A percentile compares a stretch with the other conserved stretches of the same genome.
These are phyloP conservation scores for Neurospora hispaniola DNA, from an alignment of 495 filamentous ascomycete species.

Conservation along the genomic window DNA sequence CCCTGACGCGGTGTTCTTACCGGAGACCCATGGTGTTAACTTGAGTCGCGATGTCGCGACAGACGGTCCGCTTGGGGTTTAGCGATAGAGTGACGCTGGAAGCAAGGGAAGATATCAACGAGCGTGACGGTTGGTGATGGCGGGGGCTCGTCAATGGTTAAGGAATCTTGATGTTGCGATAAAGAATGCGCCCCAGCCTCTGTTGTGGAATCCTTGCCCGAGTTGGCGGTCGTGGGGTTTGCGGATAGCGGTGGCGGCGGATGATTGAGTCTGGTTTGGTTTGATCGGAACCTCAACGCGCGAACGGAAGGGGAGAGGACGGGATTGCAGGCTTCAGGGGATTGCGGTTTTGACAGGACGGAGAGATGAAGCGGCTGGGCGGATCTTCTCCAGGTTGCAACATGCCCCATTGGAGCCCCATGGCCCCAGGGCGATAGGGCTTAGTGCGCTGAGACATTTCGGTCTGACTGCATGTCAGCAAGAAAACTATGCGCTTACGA, in stretches of 20 bases:
- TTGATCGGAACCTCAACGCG: conserved; percentile 6
- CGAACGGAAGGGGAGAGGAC: conserved; percentile 14
- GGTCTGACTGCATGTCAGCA: background rate
- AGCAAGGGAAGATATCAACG: conserved; percentile 9
- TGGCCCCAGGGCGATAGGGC: background rate
- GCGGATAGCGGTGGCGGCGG: conserved; percentile 1
- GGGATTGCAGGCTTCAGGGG: background rate
- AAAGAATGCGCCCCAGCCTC: conserved; percentile 18
- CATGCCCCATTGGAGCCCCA: background rate
- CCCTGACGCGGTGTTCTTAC: conserved; percentile 43
- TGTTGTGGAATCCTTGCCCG: conserved; percentile 15
- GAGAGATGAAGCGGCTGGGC: background rate
- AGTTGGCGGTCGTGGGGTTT: conserved; percentile 19
- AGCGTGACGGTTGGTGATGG: conserved; percentile 13
- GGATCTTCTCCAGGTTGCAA: background rate
- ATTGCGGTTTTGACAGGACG: background rate
- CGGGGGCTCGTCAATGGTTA: conserved; percentile 19
- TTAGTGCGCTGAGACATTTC: background rate
- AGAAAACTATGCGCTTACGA: background rate
- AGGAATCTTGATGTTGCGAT: conserved; percentile 13
- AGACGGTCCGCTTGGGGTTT: background rate
- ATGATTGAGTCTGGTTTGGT: conserved; percentile 12
- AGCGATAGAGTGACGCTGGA: background rate
- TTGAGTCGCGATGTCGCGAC: background rate
- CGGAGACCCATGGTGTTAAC: conserved; percentile 62